Evolutionary conservation across 257 asterid species (phyloP), one percentile per base, ranked within the genome.

Genomic region (Solanum tarapatanum): DNA sequence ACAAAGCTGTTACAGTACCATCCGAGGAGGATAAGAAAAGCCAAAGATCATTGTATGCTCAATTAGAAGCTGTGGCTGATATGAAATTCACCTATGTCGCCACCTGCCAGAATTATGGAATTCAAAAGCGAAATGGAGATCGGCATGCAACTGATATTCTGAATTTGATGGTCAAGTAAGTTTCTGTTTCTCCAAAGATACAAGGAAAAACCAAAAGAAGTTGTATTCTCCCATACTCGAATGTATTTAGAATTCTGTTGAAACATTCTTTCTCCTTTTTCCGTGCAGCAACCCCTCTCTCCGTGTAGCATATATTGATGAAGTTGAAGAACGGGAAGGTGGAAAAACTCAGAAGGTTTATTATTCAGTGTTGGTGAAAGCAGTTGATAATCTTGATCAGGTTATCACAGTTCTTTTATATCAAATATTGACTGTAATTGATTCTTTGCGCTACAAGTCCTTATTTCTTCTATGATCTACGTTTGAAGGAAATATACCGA

Each of bases 311-410:
- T 97, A 94, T 86, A 97, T 97, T 87, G 99, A 96, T 90, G 99
- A 94, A 88, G 97, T 95, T 69, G 99, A 97, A 92, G 99, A 95
- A 94, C 92, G 94, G 90, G 96, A 93, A 84, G 95, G 95, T 85
- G 99, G 96, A 80, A 93, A 92, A 91, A 93, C 84, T 64, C 96
- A 92, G 87, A 95, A 93, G 89, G 99, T 95, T 36, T 97, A 92
- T 90, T 97, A 97, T 90, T 97, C 99, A 45, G 99, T 97, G 69
- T 92, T 97, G 92, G 91, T 97, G 68, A 97, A 96, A 94, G 99
- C 99, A 39, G 98, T 94, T 64, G 99, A 96, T 87, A 95, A 97
- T 93, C 99, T 95, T 89, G 99, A 97, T 92, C 99, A 97, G 98
- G 99, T 94, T 90, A 86, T 75, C 82, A 86, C 89, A 88, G 21